Conservation (phyloP, 1,139 yeast species). For the Pichia sp. region DNA sequence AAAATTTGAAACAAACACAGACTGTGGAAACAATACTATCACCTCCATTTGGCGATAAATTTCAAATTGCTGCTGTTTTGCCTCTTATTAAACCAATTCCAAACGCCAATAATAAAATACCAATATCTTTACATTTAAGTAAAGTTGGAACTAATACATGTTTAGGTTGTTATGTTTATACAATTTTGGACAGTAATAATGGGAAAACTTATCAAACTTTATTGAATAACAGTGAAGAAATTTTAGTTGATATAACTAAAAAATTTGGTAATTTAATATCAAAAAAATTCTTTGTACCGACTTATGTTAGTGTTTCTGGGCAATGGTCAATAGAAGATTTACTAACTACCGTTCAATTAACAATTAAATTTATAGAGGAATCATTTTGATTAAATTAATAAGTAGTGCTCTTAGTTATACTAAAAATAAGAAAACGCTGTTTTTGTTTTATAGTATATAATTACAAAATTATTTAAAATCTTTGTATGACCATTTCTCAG, state of each 20-base stretch:
- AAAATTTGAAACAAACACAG: too few species aligned
- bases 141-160: conserved; percentile 25
- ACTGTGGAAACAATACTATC: conserved; percentile 21
- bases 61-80: conserved; percentile 27
- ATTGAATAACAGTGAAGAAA: conserved; percentile 33
- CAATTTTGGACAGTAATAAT: conserved; percentile 23
- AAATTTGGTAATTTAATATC: conserved; percentile 32
- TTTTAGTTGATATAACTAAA: conserved; percentile 31
- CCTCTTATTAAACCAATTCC: conserved; percentile 23
- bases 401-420: too few species aligned
- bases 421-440: too few species aligned
- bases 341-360: conserved; percentile 21
- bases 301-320: conserved; percentile 35
- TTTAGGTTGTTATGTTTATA: conserved; percentile 33
- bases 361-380: conserved; percentile 21
- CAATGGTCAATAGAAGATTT: conserved; percentile 25
- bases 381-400: neutral
- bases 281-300: conserved; percentile 32
- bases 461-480: conserved; percentile 53
- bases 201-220: conserved; percentile 30
- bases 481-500: conserved; percentile 91
- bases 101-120: conserved; percentile 24
- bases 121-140: conserved; percentile 31
- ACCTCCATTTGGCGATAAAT: conserved; percentile 30
- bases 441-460: too few species aligned